Evolutionary conservation across 2,329 filamentous ascomycete species (phyloP), one percentile per base, ranked within the genome.

Genomic region (Monosporascus sp.): DNA sequence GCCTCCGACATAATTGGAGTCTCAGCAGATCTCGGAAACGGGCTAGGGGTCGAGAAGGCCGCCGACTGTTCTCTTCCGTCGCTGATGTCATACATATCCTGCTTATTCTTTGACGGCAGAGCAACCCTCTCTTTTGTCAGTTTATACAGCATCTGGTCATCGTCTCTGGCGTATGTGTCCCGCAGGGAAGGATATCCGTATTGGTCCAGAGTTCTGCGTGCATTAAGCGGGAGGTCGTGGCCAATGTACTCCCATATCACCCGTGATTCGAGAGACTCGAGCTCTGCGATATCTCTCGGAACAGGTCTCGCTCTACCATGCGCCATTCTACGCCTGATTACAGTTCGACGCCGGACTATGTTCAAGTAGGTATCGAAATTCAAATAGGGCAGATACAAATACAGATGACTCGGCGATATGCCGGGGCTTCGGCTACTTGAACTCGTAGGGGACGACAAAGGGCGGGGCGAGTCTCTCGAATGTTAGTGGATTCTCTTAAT

Each of bases 101-200:
- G 54, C 37, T 50, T 65, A 8, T 38, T 63, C 53, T 51, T 60
- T 37, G 48, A 51, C n/a, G 54, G 53, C 20, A 51, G 49, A 11
- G 61, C 61, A 1, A 59, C 53, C 2, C 75, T 67, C 52, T 79
- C 71, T 58, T 82, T 83, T 2, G 81, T 84, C 2, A 86, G 69
- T 59, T 87, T 87, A 65, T 86, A 87, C 7, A 87, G 67, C 79
- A 87, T 86, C 63, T 87, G 83, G 43, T 87, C 83, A 44, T 84
- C 81, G 43, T 87, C 84, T 18, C 83, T 71, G 0, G 81, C 79
- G 43, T 80, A 69, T 0, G 83, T 86, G 36, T 86, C 82, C 9
- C 77, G 71, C 0, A 87, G 69, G 2, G 80, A 82, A 0, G 83
- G 83, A 51, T 86, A 85, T 0, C 80, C 82, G 52, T 78, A 87